Base-by-base conservation (phyloP, 2,329 filamentous ascomycete species). In the Cryphonectria radicalis region DNA sequence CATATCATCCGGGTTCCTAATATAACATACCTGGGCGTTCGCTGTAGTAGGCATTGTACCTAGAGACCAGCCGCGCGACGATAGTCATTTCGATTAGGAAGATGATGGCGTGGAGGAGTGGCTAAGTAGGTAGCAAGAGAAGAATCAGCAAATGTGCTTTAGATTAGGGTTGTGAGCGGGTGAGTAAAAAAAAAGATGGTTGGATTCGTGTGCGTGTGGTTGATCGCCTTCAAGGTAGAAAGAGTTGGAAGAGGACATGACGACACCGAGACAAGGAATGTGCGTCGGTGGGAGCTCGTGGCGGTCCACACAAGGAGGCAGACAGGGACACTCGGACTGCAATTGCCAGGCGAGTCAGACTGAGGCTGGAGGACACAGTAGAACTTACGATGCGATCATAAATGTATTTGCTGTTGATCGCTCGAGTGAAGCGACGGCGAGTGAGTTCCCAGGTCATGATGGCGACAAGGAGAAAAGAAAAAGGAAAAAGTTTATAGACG, bases 41-140 rank as follows among this genome's bases (percentile, higher is more conserved):
- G 76, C 93, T 91, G 88, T 98, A 99, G 84, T 97, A 97, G 76
- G 90, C 88, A 83, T 97, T 98, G 87, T 97, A 99, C 79, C 94
- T 93, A 77, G 93, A 89, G 63, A 91, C 91, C 69, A 99, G 85
- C 75, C 96, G 88, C 75, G 92, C 93, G 74, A 95, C 89, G 81
- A 97, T 90, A 71, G 90, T 90, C 90, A 98, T 93, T 83, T 99
- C 92, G 82, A 97, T 88, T 62, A 98, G 81, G 80, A 97, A 92
- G 74, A 98, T 88, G 78, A 97, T 85, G 72, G 90, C 86, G 84
- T 98, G 94, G 71, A 98, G 85, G 69, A 98, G 86, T 77, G 96
- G 95, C 96, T 98, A 76, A 19, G 65, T 10, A 75, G 19, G 65
- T 8, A 68, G 70, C 53, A 73, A 73, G 68, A 74, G 74, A 74